Percentiles rank a stretch among this genome's conserved stretches.
phyloP scores from a whole-genome alignment of 805 yeast genomes.

The Barnettozyma botsteinii region DNA sequence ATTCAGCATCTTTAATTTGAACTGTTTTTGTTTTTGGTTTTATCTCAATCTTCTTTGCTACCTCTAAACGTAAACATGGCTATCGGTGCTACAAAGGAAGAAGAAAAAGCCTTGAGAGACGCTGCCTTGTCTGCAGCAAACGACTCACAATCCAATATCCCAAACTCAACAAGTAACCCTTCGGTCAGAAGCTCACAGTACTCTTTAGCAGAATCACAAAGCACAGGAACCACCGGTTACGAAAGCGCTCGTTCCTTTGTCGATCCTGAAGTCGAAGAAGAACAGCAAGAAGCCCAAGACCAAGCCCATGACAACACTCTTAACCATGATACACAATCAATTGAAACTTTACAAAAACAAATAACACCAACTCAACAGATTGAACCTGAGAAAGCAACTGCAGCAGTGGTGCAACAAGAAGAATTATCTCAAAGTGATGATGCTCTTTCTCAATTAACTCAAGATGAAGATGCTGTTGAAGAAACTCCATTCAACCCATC shows the following conservation, averaged over 20 bases:
- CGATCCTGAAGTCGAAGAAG: not conserved
- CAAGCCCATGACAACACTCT: not conserved
- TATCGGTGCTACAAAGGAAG: constrained; percentile 14
- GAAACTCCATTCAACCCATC: constrained; percentile 1
- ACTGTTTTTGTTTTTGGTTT: no score
- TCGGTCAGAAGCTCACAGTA: constrained; percentile 1
- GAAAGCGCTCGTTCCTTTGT: constrained; percentile 22
- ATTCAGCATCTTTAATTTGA: no score
- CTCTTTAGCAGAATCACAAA: constrained; percentile 4
- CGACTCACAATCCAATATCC: no score
- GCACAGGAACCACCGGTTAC: constrained; percentile 17
- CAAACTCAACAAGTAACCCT: not conserved
- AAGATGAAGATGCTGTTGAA: constrained; percentile 1
- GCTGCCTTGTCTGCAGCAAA: constrained; percentile 5
- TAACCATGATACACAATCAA: not conserved
- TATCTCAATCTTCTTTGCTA: no score
- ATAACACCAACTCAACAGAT: not conserved
- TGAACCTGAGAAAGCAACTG: not conserved
- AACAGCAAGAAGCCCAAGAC: not conserved
- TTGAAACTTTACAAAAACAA: not conserved
- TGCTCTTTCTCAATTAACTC: no score
- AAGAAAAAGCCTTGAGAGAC: constrained; percentile 16
- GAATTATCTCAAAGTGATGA: not conserved
- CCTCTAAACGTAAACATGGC: not conserved
- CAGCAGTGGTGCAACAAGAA: no score